Conservation (phyloP, 2,329 filamentous ascomycete genomes). For the Tolypocladium pustulatum region DNA sequence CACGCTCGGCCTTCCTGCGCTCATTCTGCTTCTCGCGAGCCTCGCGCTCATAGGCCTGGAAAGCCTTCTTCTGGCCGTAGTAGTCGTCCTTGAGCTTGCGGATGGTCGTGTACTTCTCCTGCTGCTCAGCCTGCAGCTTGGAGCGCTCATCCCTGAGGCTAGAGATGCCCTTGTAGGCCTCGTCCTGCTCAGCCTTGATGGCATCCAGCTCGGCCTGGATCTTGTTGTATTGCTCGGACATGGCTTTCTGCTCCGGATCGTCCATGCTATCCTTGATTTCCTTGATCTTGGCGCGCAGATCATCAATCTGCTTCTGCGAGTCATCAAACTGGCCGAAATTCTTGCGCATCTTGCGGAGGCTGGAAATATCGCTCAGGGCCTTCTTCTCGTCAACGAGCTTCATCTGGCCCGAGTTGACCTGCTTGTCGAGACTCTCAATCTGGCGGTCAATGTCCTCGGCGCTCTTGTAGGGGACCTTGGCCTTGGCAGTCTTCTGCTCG, state of each 20-base stretch:
- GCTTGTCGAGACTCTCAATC: constrained; percentile 69
- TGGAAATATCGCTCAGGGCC: constrained; percentile 72
- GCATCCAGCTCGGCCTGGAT: constrained; percentile 80
- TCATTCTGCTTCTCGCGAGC: constrained; percentile 66
- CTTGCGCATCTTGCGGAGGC: constrained; percentile 81
- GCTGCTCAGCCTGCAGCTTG: constrained; percentile 74
- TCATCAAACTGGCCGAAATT: constrained; percentile 78
- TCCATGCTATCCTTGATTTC: constrained; percentile 82
- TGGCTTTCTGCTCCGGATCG: constrained; percentile 80
- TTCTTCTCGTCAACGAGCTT: constrained; percentile 98
- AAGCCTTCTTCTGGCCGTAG: constrained; percentile 74
- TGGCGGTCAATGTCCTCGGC: constrained; percentile 79
- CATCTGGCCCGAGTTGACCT: constrained; percentile 83
- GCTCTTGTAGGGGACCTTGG: constrained; percentile 75
- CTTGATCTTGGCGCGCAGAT: constrained; percentile 77
- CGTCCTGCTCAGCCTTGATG: constrained; percentile 88
- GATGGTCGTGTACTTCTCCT: constrained; percentile 73
- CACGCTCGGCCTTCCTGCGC: constrained; percentile 71
- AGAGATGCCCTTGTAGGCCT: constrained; percentile 80
- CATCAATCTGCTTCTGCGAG: constrained; percentile 79
- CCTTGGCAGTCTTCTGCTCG: constrained; percentile 78
- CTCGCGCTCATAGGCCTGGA: constrained; percentile 73
- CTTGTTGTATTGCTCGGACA: constrained; percentile 76
- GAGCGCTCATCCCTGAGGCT: constrained; percentile 74
- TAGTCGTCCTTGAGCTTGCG: constrained; percentile 86